These are phyloP conservation scores for Coelastrella sp. DNA, from an alignment of 139 green algal species.

Conservation along the genomic window DNA sequence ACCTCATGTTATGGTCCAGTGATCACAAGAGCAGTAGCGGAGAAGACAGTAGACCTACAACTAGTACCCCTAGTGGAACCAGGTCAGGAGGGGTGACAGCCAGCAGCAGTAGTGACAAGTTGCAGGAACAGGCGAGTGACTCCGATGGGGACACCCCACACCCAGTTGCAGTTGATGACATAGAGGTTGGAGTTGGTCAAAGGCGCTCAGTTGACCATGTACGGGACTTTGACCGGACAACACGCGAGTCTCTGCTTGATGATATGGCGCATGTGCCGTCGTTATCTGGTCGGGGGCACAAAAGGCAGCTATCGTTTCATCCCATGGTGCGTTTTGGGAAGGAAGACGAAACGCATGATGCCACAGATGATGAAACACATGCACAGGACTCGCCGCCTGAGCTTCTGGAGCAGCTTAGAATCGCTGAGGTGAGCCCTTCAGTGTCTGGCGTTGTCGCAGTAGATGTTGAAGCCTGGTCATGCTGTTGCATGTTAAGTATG, in stretches of 20 bases:
- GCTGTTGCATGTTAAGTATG: not conserved
- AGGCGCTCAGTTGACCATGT: not conserved
- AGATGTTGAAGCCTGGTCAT: not conserved
- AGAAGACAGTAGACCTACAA: too few relatives aligned
- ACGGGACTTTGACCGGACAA: not conserved
- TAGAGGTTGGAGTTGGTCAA: not conserved
- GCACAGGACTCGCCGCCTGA: too few relatives aligned
- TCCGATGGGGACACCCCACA: not conserved
- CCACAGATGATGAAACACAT: too few relatives aligned
- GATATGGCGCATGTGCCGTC: not conserved
- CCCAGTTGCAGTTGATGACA: not conserved
- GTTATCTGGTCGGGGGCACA: not conserved
- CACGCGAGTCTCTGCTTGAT: not conserved
- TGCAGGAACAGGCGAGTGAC: not conserved
- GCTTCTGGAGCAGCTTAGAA: slow-evolving; percentile 2
- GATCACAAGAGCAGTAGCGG: too few relatives aligned
- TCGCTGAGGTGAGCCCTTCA: slow-evolving; percentile 2
- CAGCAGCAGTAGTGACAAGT: not conserved
- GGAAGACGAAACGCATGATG: too few relatives aligned
- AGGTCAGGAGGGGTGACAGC: not conserved
- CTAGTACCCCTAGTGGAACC: too few relatives aligned
- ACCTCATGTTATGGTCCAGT: not conserved
- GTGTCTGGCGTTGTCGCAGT: not conserved
- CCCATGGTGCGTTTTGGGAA: not conserved
- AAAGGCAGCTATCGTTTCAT: not conserved